Conservation (phyloP, 2,329 filamentous ascomycete species). For the Hyphodiscus sp. region DNA sequence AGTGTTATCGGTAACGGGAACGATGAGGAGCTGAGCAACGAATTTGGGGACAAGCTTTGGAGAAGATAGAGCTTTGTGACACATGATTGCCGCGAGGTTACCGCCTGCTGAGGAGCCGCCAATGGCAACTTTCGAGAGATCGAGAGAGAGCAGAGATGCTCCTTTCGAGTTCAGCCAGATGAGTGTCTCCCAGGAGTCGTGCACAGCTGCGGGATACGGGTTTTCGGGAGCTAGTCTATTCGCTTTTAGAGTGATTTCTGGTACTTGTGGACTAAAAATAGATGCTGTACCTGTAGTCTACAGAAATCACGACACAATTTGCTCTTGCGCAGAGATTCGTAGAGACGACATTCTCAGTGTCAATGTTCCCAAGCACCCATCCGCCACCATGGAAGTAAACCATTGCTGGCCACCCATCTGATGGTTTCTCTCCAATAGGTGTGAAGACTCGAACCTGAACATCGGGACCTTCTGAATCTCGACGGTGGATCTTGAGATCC, state of each 20-base stretch:
- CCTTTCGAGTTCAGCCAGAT: constrained; percentile 36
- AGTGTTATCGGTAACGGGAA: constrained; percentile 53
- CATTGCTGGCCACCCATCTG: constrained; percentile 46
- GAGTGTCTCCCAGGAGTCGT: constrained; percentile 50
- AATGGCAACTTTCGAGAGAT: constrained; percentile 39
- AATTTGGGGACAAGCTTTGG: constrained; percentile 32
- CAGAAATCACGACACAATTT: constrained; percentile 46
- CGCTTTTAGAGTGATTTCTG: not conserved
- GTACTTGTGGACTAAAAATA: not conserved
- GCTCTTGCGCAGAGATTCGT: constrained; percentile 46
- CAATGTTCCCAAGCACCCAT: constrained; percentile 56
- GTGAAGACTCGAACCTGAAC: constrained; percentile 45
- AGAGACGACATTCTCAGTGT: constrained; percentile 52
- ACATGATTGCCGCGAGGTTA: constrained; percentile 46
- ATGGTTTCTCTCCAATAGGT: constrained; percentile 38
- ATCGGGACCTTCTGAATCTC: constrained; percentile 39
- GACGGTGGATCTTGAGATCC: constrained; percentile 23
- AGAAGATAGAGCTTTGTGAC: constrained; percentile 36
- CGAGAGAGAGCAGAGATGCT: constrained; percentile 30
- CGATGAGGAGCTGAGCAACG: constrained; percentile 45
- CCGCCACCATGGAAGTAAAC: constrained; percentile 54
- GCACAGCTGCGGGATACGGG: constrained; percentile 49
- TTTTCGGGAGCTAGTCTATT: constrained; percentile 49
- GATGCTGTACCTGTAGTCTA: constrained; percentile 43
- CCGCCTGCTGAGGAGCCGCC: constrained; percentile 46